phyloP scores from a whole-genome alignment of 805 yeast species.

The Kodamaea neixiangensis region DNA sequence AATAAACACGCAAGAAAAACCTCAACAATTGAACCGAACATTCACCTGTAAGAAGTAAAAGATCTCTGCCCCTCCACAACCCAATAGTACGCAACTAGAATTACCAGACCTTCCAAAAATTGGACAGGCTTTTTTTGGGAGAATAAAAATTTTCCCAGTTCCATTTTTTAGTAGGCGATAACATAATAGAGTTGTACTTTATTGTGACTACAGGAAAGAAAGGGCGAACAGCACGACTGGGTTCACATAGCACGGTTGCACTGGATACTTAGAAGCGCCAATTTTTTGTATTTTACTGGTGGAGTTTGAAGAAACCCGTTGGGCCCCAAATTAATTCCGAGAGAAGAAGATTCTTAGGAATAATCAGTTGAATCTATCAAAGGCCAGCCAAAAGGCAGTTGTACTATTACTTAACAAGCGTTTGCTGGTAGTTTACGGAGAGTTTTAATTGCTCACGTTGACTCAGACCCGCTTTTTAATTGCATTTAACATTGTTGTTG shows the following conservation, averaged over 20 bases:
- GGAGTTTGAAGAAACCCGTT: not conserved
- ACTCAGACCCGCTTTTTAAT: not conserved
- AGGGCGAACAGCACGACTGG: not conserved
- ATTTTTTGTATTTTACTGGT: not conserved
- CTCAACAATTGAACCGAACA: not conserved
- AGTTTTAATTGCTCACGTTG: not conserved
- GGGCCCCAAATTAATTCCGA: not conserved
- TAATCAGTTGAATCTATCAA: not conserved
- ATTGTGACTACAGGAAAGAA: not conserved
- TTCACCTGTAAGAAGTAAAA: not conserved
- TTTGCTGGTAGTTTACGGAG: not conserved
- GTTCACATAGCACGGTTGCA: not conserved
- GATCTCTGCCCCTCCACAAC: not conserved
- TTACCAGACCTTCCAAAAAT: not conserved
- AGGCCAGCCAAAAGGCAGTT: not conserved
- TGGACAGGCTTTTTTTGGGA: conserved; percentile 1
- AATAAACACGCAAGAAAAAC: not conserved
- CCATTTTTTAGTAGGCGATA: not conserved
- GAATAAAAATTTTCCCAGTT: conserved; percentile 8
- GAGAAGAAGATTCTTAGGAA: not conserved
- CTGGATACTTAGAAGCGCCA: not conserved
- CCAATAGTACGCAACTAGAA: not conserved
- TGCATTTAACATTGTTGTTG: not conserved
- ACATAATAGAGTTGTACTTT: not conserved
- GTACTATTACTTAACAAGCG: not conserved